phyloP scores from a whole-genome alignment of 164 flowering plant genomes.

The Magnolia kwangsiensis region DNA sequence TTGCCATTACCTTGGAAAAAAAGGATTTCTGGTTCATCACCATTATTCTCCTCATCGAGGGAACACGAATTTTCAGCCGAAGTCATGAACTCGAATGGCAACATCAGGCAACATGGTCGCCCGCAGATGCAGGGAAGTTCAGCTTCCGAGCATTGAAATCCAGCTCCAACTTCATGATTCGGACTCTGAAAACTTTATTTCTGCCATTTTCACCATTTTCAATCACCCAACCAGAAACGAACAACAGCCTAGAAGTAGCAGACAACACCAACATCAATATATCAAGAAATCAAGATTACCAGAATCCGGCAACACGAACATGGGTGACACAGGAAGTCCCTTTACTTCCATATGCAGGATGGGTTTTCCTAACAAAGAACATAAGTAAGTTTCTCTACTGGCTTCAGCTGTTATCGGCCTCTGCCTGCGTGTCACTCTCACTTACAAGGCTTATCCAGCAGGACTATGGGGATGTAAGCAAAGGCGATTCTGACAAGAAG shows the following conservation, averaged over 20 bases:
- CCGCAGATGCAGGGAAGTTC: constrained; percentile 60
- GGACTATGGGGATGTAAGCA: constrained; percentile 55
- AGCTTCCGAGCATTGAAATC: constrained; percentile 65
- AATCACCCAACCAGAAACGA: background rate
- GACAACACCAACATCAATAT: constrained; percentile 4
- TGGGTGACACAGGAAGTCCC: constrained; percentile 87
- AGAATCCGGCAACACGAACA: constrained; percentile 35
- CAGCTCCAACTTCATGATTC: constrained; percentile 37
- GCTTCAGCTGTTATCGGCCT: constrained; percentile 84
- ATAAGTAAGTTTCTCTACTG: constrained; percentile 75
- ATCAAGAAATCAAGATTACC: constrained; percentile 9
- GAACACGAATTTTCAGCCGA: constrained; percentile 82
- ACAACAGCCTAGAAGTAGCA: constrained; percentile 23
- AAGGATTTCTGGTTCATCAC: constrained; percentile 91
- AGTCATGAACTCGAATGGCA: constrained; percentile 93
- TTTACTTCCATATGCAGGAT: constrained; percentile 64
- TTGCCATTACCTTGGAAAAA: constrained; percentile 68
- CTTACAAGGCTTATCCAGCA: constrained; percentile 59
- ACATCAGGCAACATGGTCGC: constrained; percentile 87
- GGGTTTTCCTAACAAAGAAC: constrained; percentile 71
- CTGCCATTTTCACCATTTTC: constrained; percentile 23
- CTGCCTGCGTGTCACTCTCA: constrained; percentile 74
- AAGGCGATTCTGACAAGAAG: constrained; percentile 66
- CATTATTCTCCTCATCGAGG: constrained; percentile 67
- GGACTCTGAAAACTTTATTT: constrained; percentile 20